These are phyloP conservation scores for Herpetospermum pedunculosum DNA, from an alignment of 306 rosid species.

Conservation along the genomic window DNA sequence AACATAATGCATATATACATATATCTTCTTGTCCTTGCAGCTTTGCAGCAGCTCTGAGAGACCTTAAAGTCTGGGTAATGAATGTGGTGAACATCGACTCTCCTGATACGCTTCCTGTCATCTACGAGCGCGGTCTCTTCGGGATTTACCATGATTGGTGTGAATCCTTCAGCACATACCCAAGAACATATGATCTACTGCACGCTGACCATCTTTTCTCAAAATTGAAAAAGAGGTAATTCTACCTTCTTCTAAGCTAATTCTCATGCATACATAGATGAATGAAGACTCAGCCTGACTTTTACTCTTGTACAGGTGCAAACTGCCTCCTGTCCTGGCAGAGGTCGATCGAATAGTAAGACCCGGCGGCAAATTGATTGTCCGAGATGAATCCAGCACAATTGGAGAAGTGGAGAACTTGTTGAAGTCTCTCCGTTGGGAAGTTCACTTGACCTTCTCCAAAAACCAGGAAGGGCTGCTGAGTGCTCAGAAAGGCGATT, in stretches of 20 bases:
- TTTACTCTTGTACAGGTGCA: conserved; percentile 48
- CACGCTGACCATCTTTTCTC: conserved; percentile 93
- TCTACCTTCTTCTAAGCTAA: background rate
- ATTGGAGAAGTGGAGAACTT: conserved; percentile 56
- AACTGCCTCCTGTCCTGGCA: conserved; percentile 52
- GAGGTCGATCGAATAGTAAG: conserved; percentile 80
- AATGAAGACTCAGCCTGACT: background rate
- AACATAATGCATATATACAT: background rate
- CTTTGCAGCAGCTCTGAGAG: conserved; percentile 76
- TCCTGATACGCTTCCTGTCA: conserved; percentile 80
- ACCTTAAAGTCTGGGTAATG: conserved; percentile 71
- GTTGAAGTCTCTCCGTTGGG: conserved; percentile 82
- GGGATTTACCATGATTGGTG: conserved; percentile 98
- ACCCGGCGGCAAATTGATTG: conserved; percentile 70
- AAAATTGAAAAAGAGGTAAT: conserved; percentile 56
- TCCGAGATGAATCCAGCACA: conserved; percentile 59
- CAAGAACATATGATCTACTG: conserved; percentile 70
- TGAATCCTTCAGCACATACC: conserved; percentile 87
- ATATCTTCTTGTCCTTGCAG: conserved; percentile 40
- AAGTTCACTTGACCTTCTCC: conserved; percentile 43
- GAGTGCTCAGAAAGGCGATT: conserved; percentile 67
- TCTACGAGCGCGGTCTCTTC: conserved; percentile 83
- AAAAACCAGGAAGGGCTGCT: conserved; percentile 65
- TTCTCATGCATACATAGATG: background rate
- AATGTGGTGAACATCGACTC: conserved; percentile 77